Evolutionary conservation across 1,284 basidiomycete species (phyloP), one percentile per base, ranked within the genome.

Genomic region (Fomes fomentarius): DNA sequence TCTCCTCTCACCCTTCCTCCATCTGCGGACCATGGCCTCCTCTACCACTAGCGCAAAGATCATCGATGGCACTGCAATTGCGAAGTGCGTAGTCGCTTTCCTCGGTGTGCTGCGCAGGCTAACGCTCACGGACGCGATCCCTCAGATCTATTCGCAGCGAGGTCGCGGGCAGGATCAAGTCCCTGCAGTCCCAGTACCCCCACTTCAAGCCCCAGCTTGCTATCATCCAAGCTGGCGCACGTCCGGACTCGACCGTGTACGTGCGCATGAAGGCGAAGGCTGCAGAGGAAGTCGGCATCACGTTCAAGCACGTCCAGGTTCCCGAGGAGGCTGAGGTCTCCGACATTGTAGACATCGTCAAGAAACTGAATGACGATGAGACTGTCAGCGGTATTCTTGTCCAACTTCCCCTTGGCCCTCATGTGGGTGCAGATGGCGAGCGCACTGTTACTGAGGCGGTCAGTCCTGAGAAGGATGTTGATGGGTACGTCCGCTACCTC

Each of bases 251-350:
- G 8, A 79, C 81, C 30, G 90, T 91, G 49, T 99, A 99, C 76
- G 91, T 99, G 62, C 93, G 94, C 68, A 98, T 98, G 96, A 99
- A 99, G 77, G 81, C 85, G 47, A 97, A 96, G 74, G 97, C 97
- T 11, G 93, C 96, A 22, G 87, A 94, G 66, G 94, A 99, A 75
- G 91, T 93, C 63, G 96, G 96, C 56, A 94, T 99, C 78, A 84
- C 81, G 57, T 91, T 92, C 73, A 85, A 88, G 54, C 95, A 98
- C 71, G 77, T 98, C 67, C 71, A 74, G 15, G 72, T 97, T 30
- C 83, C 91, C 14, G 88, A 84, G 46, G 86, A 89, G 55, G 79
- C 85, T 38, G 81, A 85, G 56, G 88, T 92, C 56, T 83, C 89
- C 42, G 84, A 93, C 52, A 82, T 99, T 62, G 83, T 96, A 57